phyloP scores from a whole-genome alignment of 2,329 filamentous ascomycete genomes.

The Cladophialophora chaetospira region DNA sequence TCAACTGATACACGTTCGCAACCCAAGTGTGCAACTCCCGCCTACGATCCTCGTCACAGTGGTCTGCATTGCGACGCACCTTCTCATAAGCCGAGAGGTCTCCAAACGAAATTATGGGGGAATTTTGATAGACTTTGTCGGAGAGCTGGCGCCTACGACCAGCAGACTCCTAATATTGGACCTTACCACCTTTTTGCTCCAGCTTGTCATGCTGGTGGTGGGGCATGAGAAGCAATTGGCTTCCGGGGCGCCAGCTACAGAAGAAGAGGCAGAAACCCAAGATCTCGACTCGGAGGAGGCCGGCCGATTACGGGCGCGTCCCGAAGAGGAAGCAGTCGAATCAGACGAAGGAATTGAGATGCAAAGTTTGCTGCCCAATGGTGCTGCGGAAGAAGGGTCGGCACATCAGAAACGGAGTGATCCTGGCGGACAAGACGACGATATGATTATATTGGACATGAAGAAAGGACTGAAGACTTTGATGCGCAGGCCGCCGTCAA shows the following conservation, averaged over 20 bases:
- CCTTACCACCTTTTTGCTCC: slow-evolving; percentile 55
- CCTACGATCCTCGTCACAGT: slow-evolving; percentile 58
- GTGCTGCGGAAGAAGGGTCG: neutral
- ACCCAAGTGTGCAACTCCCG: slow-evolving; percentile 55
- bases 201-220: slow-evolving; percentile 60
- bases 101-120: slow-evolving; percentile 61
- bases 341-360: slow-evolving; percentile 27
- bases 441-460: slow-evolving; percentile 26
- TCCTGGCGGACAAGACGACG: slow-evolving; percentile 12
- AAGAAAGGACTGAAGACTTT: slow-evolving; percentile 14
- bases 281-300: slow-evolving; percentile 63
- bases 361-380: slow-evolving; percentile 24
- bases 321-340: neutral
- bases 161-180: slow-evolving; percentile 57
- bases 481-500: slow-evolving; percentile 14
- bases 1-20: slow-evolving; percentile 62
- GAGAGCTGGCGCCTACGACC: slow-evolving; percentile 60
- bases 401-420: slow-evolving; percentile 1
- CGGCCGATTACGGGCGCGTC: slow-evolving; percentile 38
- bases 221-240: slow-evolving; percentile 53
- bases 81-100: slow-evolving; percentile 55
- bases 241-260: slow-evolving; percentile 32
- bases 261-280: slow-evolving; percentile 40
- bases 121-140: slow-evolving; percentile 65
- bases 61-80: slow-evolving; percentile 59